Base-by-base conservation (phyloP, 179 eudicot species). In the Beta corolliflora region DNA sequence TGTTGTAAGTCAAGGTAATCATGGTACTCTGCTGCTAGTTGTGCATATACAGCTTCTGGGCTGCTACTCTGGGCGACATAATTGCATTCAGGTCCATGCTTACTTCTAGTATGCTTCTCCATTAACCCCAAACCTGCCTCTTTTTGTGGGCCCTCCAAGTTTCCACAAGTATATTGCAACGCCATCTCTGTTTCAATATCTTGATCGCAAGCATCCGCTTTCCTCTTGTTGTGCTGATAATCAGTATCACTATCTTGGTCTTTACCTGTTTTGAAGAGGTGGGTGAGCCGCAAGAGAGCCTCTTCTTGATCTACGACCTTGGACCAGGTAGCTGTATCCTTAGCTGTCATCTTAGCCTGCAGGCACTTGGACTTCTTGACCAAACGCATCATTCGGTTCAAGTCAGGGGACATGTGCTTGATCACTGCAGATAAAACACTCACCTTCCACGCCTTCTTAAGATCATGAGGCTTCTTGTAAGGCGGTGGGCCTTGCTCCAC, bases 391-490 rank as follows among this genome's bases (percentile, higher is more conserved):
- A 89, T 84, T 8, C 86, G 50, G 54, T 82, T 84, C 13, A 87
- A 31, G 61, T 88, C 79, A 36, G 90, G 85, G 4, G 86, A 71
- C 95, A 89, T 88, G 48, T 87, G 90, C 72, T 90, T 90, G 53
- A 90, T 85, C 14, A 92, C 78, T 8, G 84, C 90, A 25, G 90
- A 84, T 81, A 90, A 78, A 36, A 90, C 86, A 53, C 86, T 86
- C 19, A 92, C 89, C 83, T 92, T 90, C 92, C 93, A 91, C 16
- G 88, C 90, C 85, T 90, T 91, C 81, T 89, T 89, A 12, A 90
- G 82, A 61, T 90, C 92, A 50, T 88, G 95, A 0, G 95, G 95
- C 81, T 90, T 90, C 81, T 78, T 79, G 60, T 92, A 88, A 13
- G 92, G 92, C 4, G 93, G 92, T 7, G 86, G 74, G 9, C 92